Percentiles rank a stretch among this genome's conserved stretches.
These are phyloP conservation scores for Metarhizium humberi DNA, from an alignment of 2,329 filamentous ascomycete species.

Conservation along the genomic window DNA sequence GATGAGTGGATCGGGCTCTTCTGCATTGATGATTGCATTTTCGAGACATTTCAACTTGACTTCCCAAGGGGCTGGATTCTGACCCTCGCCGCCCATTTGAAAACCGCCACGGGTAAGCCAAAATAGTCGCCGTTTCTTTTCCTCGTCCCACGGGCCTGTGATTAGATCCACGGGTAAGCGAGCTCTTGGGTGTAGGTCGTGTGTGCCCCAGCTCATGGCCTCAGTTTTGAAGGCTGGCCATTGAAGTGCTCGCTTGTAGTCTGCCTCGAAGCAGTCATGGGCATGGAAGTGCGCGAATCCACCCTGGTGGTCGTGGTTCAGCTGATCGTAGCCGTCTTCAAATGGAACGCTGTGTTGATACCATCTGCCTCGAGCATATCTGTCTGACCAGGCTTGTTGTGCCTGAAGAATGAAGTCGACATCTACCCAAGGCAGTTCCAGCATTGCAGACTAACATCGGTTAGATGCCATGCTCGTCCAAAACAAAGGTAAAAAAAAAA, in stretches of 20 bases:
- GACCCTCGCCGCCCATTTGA: conserved; percentile 16
- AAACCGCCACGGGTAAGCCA: conserved; percentile 35
- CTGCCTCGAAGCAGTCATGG: conserved; percentile 25
- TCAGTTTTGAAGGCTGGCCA: conserved; percentile 14
- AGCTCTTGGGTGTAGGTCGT: conserved; percentile 28
- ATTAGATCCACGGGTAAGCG: conserved; percentile 31
- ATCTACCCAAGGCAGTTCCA: conserved; percentile 34
- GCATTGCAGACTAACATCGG: conserved; percentile 28
- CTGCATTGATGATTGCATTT: conserved; percentile 22
- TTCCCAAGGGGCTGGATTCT: conserved; percentile 30
- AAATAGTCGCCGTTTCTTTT: conserved; percentile 30
- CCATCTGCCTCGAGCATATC: conserved; percentile 22
- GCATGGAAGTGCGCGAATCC: conserved; percentile 21
- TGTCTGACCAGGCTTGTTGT: conserved; percentile 36
- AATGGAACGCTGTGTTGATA: conserved; percentile 22
- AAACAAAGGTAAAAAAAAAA: not conserved
- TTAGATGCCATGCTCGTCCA: not conserved
- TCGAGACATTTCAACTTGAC: conserved; percentile 25
- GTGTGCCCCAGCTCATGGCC: conserved; percentile 13
- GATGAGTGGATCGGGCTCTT: conserved; percentile 18
- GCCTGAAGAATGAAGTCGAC: conserved; percentile 37
- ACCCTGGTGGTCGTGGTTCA: conserved; percentile 13
- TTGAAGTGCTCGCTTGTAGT: conserved; percentile 20
- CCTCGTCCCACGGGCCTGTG: conserved; percentile 31
- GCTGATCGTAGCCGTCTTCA: not conserved